These are phyloP conservation scores for Neltuma alba DNA, from an alignment of 306 rosid genomes.

Conservation along the genomic window DNA sequence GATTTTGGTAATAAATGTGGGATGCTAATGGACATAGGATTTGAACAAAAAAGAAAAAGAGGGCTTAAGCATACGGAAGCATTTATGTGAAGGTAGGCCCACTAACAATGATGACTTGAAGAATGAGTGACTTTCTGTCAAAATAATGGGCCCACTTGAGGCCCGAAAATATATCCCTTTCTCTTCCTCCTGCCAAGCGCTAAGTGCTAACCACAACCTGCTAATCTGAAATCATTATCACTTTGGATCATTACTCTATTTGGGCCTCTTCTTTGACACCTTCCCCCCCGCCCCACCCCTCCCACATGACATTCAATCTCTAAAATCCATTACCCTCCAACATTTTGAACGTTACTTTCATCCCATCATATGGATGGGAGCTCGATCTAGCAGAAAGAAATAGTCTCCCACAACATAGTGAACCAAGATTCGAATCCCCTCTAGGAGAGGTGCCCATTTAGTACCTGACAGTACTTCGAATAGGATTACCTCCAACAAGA, in stretches of 20 bases:
- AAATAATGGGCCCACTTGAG: background rate
- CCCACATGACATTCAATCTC: background rate
- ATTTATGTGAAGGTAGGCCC: conserved; percentile 30
- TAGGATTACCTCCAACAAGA: too few species aligned
- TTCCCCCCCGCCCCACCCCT: background rate
- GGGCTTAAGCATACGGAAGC: background rate
- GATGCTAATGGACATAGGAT: background rate
- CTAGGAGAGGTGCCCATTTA: too few species aligned
- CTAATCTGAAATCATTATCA: background rate
- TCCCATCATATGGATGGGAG: too few species aligned
- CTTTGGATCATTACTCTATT: conserved; percentile 18
- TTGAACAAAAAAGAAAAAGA: background rate
- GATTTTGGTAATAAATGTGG: background rate
- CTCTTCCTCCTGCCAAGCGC: too few species aligned
- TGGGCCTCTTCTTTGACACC: conserved; percentile 5
- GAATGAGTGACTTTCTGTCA: background rate
- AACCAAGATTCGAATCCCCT: too few species aligned
- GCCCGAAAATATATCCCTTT: conserved; percentile 20
- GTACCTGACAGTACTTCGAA: too few species aligned
- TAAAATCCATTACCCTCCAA: background rate
- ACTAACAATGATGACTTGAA: conserved; percentile 7
- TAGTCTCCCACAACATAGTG: too few species aligned
- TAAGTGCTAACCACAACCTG: background rate
- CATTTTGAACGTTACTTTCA: too few species aligned
- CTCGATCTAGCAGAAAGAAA: too few species aligned